A percentile compares a stretch with the other conserved stretches of the same genome.
Conservation (phyloP, 139 green algal genomes). For the Chlorella sorokiniana region DNA sequence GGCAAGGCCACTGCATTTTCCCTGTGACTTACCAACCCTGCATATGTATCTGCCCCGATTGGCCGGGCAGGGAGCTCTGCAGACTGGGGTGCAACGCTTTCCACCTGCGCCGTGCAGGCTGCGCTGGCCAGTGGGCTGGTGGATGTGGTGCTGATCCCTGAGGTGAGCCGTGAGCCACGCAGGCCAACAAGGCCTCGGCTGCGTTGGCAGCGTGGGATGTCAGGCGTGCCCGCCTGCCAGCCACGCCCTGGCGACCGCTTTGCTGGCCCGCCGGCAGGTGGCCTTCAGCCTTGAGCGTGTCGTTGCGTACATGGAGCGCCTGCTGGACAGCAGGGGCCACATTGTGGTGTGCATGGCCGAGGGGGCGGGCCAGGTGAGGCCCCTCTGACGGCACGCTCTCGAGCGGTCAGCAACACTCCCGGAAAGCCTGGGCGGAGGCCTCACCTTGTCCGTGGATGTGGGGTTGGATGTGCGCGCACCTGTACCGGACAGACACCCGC, state of each 20-base stretch:
- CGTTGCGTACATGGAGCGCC: slow-evolving; percentile 31
- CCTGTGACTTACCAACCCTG: no score
- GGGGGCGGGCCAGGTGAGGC: slow-evolving; percentile 69
- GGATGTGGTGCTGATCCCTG: slow-evolving; percentile 90
- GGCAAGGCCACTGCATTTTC: no score
- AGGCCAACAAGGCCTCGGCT: no score
- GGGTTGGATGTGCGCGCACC: no score
- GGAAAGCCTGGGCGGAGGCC: background rate
- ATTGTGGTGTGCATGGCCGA: slow-evolving; percentile 74
- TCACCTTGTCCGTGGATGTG: no score
- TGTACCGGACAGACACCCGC: background rate
- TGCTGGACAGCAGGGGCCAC: slow-evolving; percentile 85
- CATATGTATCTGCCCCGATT: no score
- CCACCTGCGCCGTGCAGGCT: slow-evolving; percentile 72
- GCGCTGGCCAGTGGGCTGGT: slow-evolving; percentile 72
- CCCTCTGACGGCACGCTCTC: background rate
- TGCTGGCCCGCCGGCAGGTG: background rate
- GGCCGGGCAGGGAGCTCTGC: no score
- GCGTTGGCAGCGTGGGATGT: background rate
- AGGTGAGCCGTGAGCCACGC: slow-evolving; percentile 56
- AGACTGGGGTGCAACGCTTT: slow-evolving; percentile 56
- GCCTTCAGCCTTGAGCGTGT: slow-evolving; percentile 92
- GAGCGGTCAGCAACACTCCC: no score
- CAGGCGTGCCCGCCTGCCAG: background rate
- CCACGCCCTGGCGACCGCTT: no score